Conservation (phyloP, 2,329 filamentous ascomycete genomes). For the Talaromyces verruculosus region DNA sequence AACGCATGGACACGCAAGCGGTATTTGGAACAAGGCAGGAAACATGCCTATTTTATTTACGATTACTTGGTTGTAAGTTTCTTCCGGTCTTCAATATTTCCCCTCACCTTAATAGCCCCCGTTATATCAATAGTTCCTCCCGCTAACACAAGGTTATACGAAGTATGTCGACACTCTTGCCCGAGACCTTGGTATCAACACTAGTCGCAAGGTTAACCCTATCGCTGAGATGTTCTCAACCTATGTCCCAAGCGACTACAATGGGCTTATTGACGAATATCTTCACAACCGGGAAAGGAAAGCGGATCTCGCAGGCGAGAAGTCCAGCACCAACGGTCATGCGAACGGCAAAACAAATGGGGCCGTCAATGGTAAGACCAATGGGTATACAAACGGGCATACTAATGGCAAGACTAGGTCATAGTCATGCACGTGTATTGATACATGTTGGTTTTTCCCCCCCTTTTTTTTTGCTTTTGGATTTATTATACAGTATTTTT, state of each 20-base stretch:
- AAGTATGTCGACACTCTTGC: slow-evolving; percentile 36
- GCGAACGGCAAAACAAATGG: background rate
- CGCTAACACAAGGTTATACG: background rate
- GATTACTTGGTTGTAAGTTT: slow-evolving; percentile 7
- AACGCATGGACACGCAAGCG: slow-evolving; percentile 11
- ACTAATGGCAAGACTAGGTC: background rate
- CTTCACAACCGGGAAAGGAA: slow-evolving; percentile 16
- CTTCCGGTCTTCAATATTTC: no score
- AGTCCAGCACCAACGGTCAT: background rate
- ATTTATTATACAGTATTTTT: background rate
- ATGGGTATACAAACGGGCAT: background rate
- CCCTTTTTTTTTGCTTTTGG: background rate
- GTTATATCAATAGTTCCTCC: background rate
- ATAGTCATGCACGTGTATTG: background rate
- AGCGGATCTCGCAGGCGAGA: background rate
- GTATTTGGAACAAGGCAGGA: slow-evolving; percentile 11
- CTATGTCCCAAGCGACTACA: slow-evolving; percentile 32
- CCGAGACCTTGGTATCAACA: slow-evolving; percentile 32
- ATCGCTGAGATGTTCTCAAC: slow-evolving; percentile 32
- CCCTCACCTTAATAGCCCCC: background rate
- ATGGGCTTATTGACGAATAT: slow-evolving; percentile 34
- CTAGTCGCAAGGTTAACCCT: slow-evolving; percentile 32
- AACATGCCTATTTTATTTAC: slow-evolving; percentile 7
- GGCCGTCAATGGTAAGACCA: background rate
- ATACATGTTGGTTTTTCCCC: background rate